Conservation (phyloP, 148 eudicot genomes). For the Linanthus parryae region DNA sequence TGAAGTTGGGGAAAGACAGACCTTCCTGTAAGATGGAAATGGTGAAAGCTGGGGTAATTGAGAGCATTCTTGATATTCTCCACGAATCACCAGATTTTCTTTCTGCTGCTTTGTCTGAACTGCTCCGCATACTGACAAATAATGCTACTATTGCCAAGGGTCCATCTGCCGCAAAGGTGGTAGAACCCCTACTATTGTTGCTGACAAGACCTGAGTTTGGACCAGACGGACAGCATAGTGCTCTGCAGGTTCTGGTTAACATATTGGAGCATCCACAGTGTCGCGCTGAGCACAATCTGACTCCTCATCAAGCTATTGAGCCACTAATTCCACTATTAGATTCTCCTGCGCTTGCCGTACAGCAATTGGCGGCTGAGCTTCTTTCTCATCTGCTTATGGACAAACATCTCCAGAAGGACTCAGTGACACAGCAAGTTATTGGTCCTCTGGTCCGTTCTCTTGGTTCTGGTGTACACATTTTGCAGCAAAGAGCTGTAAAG, state of each 20-base stretch:
- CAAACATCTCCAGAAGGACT: conserved; percentile 82
- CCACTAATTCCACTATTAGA: conserved; percentile 86
- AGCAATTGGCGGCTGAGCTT: conserved; percentile 91
- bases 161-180: conserved; percentile 87
- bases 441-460: conserved; percentile 80
- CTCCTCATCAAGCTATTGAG: conserved; percentile 79
- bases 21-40: conserved; percentile 96
- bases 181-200: conserved; percentile 76
- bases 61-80: conserved; percentile 76
- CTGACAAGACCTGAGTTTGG: conserved; percentile 75
- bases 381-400: conserved; percentile 77
- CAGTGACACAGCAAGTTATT: conserved; percentile 72
- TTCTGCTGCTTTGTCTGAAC: conserved; percentile 81
- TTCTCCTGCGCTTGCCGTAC: conserved; percentile 74
- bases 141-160: conserved; percentile 93
- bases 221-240: conserved; percentile 94
- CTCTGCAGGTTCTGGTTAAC: conserved; percentile 90
- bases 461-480: conserved; percentile 71
- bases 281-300: conserved; percentile 63
- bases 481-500: conserved; percentile 87
- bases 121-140: conserved; percentile 85
- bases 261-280: conserved; percentile 87
- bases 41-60: conserved; percentile 94
- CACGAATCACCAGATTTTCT: conserved; percentile 96
- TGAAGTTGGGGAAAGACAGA: conserved; percentile 94